These are phyloP conservation scores for Ganoderma sp. DNA, from an alignment of 1,284 basidiomycete genomes.

Conservation along the genomic window DNA sequence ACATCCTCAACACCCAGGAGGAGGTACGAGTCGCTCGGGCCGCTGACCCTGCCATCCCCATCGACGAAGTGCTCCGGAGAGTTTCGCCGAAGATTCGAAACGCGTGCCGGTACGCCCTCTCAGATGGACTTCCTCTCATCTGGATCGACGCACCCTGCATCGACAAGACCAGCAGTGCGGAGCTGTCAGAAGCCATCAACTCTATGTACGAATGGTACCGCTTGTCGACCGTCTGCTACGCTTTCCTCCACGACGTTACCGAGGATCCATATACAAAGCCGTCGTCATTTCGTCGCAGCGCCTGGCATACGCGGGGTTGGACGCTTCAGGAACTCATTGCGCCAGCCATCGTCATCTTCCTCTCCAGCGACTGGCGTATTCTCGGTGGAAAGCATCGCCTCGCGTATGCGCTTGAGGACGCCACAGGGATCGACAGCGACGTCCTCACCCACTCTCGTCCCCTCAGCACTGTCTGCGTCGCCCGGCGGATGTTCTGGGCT, in stretches of 20 bases:
- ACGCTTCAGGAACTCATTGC: slow-evolving; percentile 16
- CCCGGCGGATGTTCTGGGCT: slow-evolving; percentile 14
- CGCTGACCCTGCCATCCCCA: background rate
- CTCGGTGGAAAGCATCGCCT: slow-evolving; percentile 2
- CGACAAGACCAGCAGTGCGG: slow-evolving; percentile 16
- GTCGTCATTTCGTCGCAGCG: background rate
- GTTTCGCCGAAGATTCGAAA: background rate
- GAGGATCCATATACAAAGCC: background rate
- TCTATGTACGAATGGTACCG: slow-evolving; percentile 16
- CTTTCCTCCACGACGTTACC: slow-evolving; percentile 8
- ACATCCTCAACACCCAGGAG: slow-evolving; percentile 1
- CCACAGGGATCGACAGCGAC: slow-evolving; percentile 7
- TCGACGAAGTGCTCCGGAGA: background rate
- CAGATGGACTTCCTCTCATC: background rate
- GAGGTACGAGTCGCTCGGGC: background rate
- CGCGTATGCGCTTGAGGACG: background rate
- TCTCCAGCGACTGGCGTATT: background rate
- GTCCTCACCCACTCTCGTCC: slow-evolving; percentile 7
- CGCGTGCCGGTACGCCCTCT: background rate
- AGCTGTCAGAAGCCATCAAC: slow-evolving; percentile 15
- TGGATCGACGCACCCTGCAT: slow-evolving; percentile 14
- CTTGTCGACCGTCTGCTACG: slow-evolving; percentile 10
- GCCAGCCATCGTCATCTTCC: background rate
- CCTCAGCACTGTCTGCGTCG: slow-evolving; percentile 12
- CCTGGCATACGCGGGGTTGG: slow-evolving; percentile 11